Percentiles rank a stretch among this genome's conserved stretches.
phyloP scores from a whole-genome alignment of 2,329 filamentous ascomycete species.

The Colletotrichum tropicale region DNA sequence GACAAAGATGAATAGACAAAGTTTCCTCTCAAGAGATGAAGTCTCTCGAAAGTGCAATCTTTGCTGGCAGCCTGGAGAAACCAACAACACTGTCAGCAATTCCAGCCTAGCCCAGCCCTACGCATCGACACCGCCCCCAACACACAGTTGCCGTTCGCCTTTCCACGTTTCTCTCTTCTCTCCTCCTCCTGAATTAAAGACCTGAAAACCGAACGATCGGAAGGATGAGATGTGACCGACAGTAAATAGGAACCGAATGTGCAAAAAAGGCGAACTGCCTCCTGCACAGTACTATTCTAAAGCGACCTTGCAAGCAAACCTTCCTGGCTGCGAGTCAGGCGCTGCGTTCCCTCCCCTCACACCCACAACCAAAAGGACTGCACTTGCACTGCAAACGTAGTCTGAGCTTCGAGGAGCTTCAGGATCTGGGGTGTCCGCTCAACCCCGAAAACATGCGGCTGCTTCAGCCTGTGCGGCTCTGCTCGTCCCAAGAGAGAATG shows the following conservation, averaged over 20 bases:
- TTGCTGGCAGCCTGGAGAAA: neutral
- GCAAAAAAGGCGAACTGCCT: neutral
- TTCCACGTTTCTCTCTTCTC: neutral
- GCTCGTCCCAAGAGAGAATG: neutral
- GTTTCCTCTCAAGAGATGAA: fast-evolving
- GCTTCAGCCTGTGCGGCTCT: neutral
- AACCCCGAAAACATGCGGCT: neutral
- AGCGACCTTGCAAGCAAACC: neutral
- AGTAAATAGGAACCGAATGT: neutral
- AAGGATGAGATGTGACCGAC: neutral
- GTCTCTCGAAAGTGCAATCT: neutral
- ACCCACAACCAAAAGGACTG: neutral
- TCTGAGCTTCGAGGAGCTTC: neutral
- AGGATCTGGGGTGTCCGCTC: neutral
- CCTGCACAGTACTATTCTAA: neutral
- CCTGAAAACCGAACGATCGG: neutral
- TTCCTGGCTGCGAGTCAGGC: neutral
- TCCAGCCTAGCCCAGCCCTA: neutral
- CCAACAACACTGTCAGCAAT: neutral
- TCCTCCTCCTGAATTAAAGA: neutral
- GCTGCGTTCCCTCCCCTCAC: neutral
- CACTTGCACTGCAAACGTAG: neutral
- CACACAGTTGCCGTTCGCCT: neutral
- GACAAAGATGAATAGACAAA: neutral
- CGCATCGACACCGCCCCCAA: neutral